Conservation (phyloP, 768 basidiomycete species). For the Collybiopsis luxurians region DNA sequence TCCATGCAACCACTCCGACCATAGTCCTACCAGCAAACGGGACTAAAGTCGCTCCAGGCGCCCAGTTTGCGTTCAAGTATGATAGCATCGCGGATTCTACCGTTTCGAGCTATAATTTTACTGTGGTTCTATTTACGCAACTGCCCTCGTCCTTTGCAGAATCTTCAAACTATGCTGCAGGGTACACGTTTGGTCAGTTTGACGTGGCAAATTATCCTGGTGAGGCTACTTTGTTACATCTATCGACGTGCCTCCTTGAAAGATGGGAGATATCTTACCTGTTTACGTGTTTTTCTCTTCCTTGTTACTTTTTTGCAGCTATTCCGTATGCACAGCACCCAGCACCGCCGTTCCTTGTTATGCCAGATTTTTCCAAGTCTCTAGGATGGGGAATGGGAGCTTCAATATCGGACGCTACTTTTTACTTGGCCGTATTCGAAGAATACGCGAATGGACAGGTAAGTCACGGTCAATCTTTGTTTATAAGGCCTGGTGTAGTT, state of each 20-base stretch:
- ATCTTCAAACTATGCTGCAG: slow-evolving; percentile 18
- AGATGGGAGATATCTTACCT: background rate
- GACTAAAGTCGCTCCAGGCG: slow-evolving; percentile 25
- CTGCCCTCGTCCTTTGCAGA: slow-evolving; percentile 8
- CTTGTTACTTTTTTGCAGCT: slow-evolving; percentile 13
- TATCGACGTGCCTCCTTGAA: background rate
- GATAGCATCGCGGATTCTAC: slow-evolving; percentile 28
- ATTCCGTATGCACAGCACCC: slow-evolving; percentile 28
- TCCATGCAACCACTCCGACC: slow-evolving; percentile 16
- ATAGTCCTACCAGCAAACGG: slow-evolving; percentile 16
- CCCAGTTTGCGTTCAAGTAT: slow-evolving; percentile 28
- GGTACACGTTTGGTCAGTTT: slow-evolving; percentile 32
- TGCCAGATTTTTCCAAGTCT: slow-evolving; percentile 30
- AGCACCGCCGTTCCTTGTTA: slow-evolving; percentile 27
- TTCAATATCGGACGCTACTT: slow-evolving; percentile 19
- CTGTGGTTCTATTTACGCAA: slow-evolving; percentile 25
- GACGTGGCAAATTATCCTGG: slow-evolving; percentile 31
- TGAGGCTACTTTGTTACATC: slow-evolving; percentile 8
- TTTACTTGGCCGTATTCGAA: slow-evolving; percentile 29
- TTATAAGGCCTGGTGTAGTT: no score
- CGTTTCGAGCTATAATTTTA: slow-evolving; percentile 28
- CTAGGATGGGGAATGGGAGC: slow-evolving; percentile 27
- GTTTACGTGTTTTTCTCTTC: no score
- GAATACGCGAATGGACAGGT: slow-evolving; percentile 24
- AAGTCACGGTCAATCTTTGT: no score